Percentiles rank a stretch among this genome's conserved stretches.
Conservation (phyloP, 495 filamentous ascomycete genomes). For the Gamarada debralockiae region DNA sequence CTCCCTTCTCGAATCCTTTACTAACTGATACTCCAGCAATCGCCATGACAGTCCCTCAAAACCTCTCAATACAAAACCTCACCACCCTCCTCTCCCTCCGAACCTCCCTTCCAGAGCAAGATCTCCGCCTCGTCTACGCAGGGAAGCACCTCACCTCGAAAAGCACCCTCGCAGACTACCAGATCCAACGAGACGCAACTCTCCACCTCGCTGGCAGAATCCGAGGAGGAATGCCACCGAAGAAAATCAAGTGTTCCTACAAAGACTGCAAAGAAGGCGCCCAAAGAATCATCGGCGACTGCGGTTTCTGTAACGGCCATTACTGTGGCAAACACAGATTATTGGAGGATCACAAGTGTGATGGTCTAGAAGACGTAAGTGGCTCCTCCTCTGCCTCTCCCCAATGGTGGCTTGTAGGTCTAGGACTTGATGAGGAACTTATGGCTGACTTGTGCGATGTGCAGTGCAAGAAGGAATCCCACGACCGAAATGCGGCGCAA, state of each 20-base stretch:
- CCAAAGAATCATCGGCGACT: constrained; percentile 92
- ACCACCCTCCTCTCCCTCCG: constrained; percentile 42
- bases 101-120: constrained; percentile 34
- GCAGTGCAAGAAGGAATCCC: constrained; percentile 89
- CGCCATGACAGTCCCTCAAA: constrained; percentile 36
- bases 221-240: constrained; percentile 57
- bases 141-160: constrained; percentile 39
- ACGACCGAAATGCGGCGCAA: constrained; percentile 88
- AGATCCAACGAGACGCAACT: constrained; percentile 36
- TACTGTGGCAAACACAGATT: constrained; percentile 93
- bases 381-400: constrained; percentile 7
- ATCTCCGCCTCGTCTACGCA: constrained; percentile 43
- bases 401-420: constrained; percentile 47
- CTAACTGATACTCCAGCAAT: constrained; percentile 32
- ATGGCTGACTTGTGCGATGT: constrained; percentile 25
- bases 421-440: constrained; percentile 36
- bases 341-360: constrained; percentile 89
- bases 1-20: background rate
- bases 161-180: constrained; percentile 32
- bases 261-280: constrained; percentile 83
- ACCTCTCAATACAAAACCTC: constrained; percentile 39
- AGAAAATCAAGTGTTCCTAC: constrained; percentile 83
- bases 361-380: constrained; percentile 83
- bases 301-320: constrained; percentile 87
- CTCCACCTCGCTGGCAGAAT: constrained; percentile 42